Evolutionary conservation across 2,329 filamentous ascomycete species (phyloP), one percentile per base, ranked within the genome.

Genomic region (Rhynchosporium secalis): DNA sequence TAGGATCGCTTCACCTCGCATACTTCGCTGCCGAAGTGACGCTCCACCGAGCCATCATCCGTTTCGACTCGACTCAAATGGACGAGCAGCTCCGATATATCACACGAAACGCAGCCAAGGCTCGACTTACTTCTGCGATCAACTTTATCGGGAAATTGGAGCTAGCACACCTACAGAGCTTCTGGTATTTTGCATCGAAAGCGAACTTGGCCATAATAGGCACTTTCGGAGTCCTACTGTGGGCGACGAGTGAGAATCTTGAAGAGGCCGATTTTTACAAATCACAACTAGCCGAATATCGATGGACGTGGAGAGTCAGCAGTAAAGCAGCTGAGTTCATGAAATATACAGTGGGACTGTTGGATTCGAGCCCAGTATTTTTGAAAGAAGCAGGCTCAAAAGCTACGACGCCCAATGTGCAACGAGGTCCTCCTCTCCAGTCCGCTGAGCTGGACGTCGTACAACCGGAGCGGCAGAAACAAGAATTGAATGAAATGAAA

Each of bases 1-100:
- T 38, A 73, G 76, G 80, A 2, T 81, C 77, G 31, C 72, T 83
- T 4, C 80, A 83, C 59, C 75, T 83, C 1, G 78, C 81, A 1
- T 82, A 83, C 65, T 80, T 80, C 58, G 78, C 79, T 0, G 77
- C 80, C 0, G 81, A 82, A 64, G 79, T 83, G 55, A 78, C 80
- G 43, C 74, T 83, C 0, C 80, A 82, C 67, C 78, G 81, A 2
- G 78, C 78, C 3, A 78, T 83, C 56, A 75, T 83, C 2, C 75
- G 81, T 10, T 78, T 78, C 33, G 73, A 79, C 36, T 75, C 74
- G 0, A 58, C 55, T 12, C 60, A 62, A 20, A 66, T 61, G 13
- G 62, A 69, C 49, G 47, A 63, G 10, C 51, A 60, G 6, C 59
- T 71, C 15, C 58, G 65, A 29, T 58, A 64, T 2, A 68, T 70